Conservation (phyloP, 108 stramenopile genomes). For the Cyclotella atomus region DNA sequence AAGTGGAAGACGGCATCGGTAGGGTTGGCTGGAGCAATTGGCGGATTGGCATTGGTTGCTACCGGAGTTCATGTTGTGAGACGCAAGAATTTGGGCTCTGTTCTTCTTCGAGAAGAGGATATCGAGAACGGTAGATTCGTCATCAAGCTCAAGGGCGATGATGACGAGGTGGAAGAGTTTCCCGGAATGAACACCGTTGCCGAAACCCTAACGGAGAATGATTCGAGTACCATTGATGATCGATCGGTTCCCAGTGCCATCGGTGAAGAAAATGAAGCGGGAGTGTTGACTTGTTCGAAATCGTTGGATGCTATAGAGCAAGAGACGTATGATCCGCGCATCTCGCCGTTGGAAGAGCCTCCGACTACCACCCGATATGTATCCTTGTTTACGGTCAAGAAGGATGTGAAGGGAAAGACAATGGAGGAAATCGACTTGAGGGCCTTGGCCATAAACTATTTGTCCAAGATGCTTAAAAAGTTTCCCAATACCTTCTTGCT, state of each 20-base stretch:
- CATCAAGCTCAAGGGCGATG: constrained; percentile 19
- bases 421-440: constrained; percentile 36
- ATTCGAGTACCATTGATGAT: not conserved
- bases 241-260: constrained; percentile 15
- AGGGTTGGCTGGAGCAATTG: constrained; percentile 14
- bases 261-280: constrained; percentile 10
- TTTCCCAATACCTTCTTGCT: constrained; percentile 41
- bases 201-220: not conserved
- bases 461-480: constrained; percentile 42
- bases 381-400: constrained; percentile 51
- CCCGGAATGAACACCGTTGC: constrained; percentile 12
- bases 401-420: constrained; percentile 39
- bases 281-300: not conserved
- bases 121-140: constrained; percentile 14
- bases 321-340: constrained; percentile 1
- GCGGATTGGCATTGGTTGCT: constrained; percentile 20
- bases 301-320: constrained; percentile 20
- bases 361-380: constrained; percentile 31
- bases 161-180: constrained; percentile 27
- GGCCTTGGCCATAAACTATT: constrained; percentile 30
- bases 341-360: constrained; percentile 40
- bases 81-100: not conserved
- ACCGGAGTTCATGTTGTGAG: constrained; percentile 1
- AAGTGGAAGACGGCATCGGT: constrained; percentile 3
- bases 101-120: constrained; percentile 3